Evolutionary conservation across 495 filamentous ascomycete genomes (phyloP), one percentile per base, ranked within the genome.

Genomic region (Neurospora sublineolata): DNA sequence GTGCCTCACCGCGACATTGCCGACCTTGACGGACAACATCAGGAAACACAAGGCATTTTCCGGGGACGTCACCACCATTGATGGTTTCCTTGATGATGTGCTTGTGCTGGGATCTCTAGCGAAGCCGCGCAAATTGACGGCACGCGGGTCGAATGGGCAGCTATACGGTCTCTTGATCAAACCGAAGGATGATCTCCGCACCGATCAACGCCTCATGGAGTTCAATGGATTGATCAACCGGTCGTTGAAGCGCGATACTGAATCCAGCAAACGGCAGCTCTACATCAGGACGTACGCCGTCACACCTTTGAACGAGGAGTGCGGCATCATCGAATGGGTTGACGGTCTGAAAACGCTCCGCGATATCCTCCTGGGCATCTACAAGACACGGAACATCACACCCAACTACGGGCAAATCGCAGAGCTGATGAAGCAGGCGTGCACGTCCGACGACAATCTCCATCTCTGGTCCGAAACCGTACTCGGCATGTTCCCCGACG

Each of bases 151-250:
- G 0, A 93, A 99, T 80, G 95, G 95, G 14, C 89, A 90, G 68
- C 84, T 87, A 7, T 99, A 99, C 76, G 90, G 91, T 37, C 88
- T 97, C 18, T 86, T 99, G 67, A 95, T 96, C 84, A 99, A 99
- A 76, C 95, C 95, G 6, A 98, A 98, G 79, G 95, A 98, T 77
- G 96, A 99, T 79, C 86, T 99, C 6, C 91, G 95, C 8, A 98
- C 97, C 75, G 95, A 99, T 73, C 94, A 97, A 76, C 92, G 95
- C 67, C 88, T 99, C 27, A 98, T 99, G 96, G 96, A 98, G 78
- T 99, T 98, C 85, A 97, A 97, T 78, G 89, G 90, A 71, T 94
- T 97, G 90, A 97, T 99, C 82, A 97, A 98, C 77, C 87, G 96
- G 71, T 92, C 93, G 33, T 81, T 99, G 38, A 96, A 97, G 76